Conservation (phyloP, 306 rosid genomes). For the barrel medic (Medicago truncatula) region DNA sequence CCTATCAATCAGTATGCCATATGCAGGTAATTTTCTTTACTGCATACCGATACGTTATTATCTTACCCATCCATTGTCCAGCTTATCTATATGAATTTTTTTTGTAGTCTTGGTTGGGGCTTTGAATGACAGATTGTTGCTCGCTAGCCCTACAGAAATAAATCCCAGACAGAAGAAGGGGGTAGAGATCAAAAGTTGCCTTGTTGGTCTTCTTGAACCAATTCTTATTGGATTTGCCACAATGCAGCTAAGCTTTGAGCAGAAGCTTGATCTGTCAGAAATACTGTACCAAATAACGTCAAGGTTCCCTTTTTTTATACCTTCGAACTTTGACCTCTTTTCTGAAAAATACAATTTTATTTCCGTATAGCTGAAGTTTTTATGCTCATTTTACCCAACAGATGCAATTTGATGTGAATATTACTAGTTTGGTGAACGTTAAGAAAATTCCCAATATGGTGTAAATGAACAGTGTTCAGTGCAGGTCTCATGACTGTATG, state of each 20-base stretch:
- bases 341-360: conserved; percentile 13
- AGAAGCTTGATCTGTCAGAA: conserved; percentile 96
- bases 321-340: conserved; percentile 13
- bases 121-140: conserved; percentile 85
- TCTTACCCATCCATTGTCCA: conserved; percentile 38
- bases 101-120: conserved; percentile 86
- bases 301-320: conserved; percentile 60
- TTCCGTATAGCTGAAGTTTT: conserved; percentile 4
- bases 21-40: conserved; percentile 69
- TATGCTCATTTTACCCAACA: background rate
- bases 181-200: conserved; percentile 93
- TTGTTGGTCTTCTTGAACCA: conserved; percentile 98
- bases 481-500: background rate
- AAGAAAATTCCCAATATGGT: conserved; percentile 8
- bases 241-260: conserved; percentile 95
- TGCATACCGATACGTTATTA: conserved; percentile 21
- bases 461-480: conserved; percentile 26
- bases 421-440: conserved; percentile 32
- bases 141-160: conserved; percentile 87
- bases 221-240: conserved; percentile 95
- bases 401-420: conserved; percentile 34
- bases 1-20: conserved; percentile 82
- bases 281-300: conserved; percentile 92
- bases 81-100: conserved; percentile 46
- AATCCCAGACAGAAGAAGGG: conserved; percentile 94